Evolutionary conservation across 2,329 filamentous ascomycete genomes (phyloP), one percentile per base, ranked within the genome.

Genomic region (Paecilomyces formosus): DNA sequence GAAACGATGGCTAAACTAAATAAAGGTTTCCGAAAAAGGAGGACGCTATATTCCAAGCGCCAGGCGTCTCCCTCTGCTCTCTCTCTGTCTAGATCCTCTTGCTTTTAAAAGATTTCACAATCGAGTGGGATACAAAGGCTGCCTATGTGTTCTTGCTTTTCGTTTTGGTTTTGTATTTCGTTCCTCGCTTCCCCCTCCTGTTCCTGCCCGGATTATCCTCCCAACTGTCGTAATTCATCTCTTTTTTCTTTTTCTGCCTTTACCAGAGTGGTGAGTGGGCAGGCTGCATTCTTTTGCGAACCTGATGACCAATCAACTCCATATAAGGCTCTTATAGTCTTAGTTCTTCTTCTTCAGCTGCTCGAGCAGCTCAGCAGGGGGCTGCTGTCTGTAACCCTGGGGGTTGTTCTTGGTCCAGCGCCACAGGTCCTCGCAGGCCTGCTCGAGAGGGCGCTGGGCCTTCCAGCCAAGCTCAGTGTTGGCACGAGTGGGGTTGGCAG

Each of bases 391-490:
- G 80, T 97, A 97, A 22, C 94, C 94, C 78, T 92, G 86, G 24
- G 94, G 94, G 79, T 97, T 97, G 79, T 97, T 97, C 78, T 88
- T 83, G 15, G 95, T 96, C 94, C 94, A 99, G 70, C 86, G 87
- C 94, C 94, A 99, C 64, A 99, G 82, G 76, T 99, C 92, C 66
- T 87, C 85, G 74, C 94, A 99, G 26, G 93, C 92, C 74, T 96
- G 86, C 78, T 97, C 93, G 73, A 99, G 85, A 21, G 89, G 92
- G 59, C 88, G 82, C 79, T 95, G 85, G 1, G 94, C 92, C 81
- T 92, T 92, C 94, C 94, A 99, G 63, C 86, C 81, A 57, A 99
- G 83, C 79, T 99, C 94, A 73, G 85, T 79, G 77, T 96, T 96
- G 56, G 94, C 94, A 39, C 91, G 85, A 3, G 84, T 83, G 12